Conservation (phyloP, 371 early-diverging fungal species). For the Actinomortierella wolfii region DNA sequence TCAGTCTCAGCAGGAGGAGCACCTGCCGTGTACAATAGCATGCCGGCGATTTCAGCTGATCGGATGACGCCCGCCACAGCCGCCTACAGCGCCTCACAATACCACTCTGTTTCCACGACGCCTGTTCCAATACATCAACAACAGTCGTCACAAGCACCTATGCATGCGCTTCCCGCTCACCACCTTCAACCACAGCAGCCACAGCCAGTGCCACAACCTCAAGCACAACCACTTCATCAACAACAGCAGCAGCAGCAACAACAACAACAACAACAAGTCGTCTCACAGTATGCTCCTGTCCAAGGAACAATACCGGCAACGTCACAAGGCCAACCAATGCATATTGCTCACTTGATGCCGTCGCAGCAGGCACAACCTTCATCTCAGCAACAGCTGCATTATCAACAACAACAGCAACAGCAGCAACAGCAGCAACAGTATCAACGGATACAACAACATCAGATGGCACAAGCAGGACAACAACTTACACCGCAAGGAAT, state of each 20-base stretch:
- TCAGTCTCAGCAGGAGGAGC: slow-evolving; percentile 20
- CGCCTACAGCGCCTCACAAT: slow-evolving; percentile 7
- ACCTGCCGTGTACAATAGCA: slow-evolving; percentile 11
- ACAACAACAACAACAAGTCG: slow-evolving; percentile 16
- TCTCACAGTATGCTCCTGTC: slow-evolving; percentile 10
- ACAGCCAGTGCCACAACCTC: background rate
- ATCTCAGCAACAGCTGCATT: slow-evolving; percentile 13
- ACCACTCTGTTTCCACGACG: slow-evolving; percentile 15
- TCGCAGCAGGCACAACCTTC: slow-evolving; percentile 10
- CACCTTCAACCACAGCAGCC: slow-evolving; percentile 6
- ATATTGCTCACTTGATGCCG: background rate
- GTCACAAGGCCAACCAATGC: background rate
- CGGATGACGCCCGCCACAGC: slow-evolving; percentile 4
- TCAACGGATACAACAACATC: slow-evolving; percentile 14
- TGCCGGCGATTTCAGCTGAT: background rate
- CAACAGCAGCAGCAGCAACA: slow-evolving; percentile 21
- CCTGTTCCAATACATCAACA: slow-evolving; percentile 18
- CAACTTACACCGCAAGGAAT: slow-evolving; percentile 3
- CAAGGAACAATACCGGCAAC: slow-evolving; percentile 14
- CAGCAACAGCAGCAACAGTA: slow-evolving; percentile 25
- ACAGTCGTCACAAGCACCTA: background rate
- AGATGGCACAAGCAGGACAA: background rate
- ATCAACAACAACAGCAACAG: slow-evolving; percentile 19
- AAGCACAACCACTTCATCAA: background rate
- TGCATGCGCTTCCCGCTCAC: too few relatives aligned